These are phyloP conservation scores for Leccinum pachyderme DNA, from an alignment of 1,284 basidiomycete genomes.

Conservation along the genomic window DNA sequence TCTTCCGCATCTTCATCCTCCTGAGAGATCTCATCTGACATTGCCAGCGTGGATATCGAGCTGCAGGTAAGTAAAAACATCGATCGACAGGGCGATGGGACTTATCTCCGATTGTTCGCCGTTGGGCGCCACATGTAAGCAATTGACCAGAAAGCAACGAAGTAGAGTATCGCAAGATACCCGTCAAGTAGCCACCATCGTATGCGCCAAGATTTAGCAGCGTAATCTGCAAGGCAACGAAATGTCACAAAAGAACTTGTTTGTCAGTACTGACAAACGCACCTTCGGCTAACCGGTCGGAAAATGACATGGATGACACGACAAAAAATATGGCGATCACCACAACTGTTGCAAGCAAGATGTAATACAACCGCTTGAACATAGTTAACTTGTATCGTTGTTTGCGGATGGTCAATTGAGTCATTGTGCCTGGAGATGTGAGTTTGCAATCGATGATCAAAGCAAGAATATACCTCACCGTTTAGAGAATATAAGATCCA, in stretches of 20 bases:
- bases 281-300: constrained; percentile 88
- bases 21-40: constrained; percentile 84
- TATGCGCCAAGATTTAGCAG: constrained; percentile 88
- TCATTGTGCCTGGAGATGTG: constrained; percentile 66
- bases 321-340: constrained; percentile 90
- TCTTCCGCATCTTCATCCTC: constrained; percentile 93
- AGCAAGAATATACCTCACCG: constrained; percentile 43
- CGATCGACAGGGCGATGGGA: constrained; percentile 18
- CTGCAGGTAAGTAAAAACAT: constrained; percentile 26
- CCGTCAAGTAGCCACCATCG: constrained; percentile 98
- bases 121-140: constrained; percentile 95
- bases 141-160: constrained; percentile 77
- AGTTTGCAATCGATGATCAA: constrained; percentile 5
- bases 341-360: constrained; percentile 83
- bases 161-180: constrained; percentile 87
- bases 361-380: constrained; percentile 84
- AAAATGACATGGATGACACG: constrained; percentile 89
- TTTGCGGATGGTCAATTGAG: constrained; percentile 79
- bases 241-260: background rate
- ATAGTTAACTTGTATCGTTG: constrained; percentile 85
- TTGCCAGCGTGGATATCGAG: constrained; percentile 61
- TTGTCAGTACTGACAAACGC: constrained; percentile 9
- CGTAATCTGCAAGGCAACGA: constrained; percentile 63
- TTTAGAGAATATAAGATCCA: constrained; percentile 95
- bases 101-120: constrained; percentile 87